Percentiles rank a stretch among this genome's conserved stretches.
These are phyloP conservation scores for Citrus inodora DNA, from an alignment of 345 rosid species.

Conservation along the genomic window DNA sequence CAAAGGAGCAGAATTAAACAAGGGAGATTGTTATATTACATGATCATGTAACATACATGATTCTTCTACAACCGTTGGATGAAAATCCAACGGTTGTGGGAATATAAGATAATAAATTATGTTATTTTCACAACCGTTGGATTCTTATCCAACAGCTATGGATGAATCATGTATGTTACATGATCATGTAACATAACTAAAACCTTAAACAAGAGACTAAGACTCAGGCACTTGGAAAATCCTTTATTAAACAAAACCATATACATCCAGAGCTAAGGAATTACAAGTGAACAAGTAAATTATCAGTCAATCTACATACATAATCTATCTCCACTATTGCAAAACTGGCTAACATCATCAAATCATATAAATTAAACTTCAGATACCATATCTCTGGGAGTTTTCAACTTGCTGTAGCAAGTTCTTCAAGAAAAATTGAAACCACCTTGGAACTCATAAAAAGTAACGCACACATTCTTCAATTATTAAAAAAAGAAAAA, in stretches of 20 bases:
- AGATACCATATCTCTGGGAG: neutral
- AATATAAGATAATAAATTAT: too few relatives aligned
- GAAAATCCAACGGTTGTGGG: too few relatives aligned
- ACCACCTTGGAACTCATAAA: neutral
- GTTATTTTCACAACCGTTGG: too few relatives aligned
- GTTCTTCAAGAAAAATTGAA: neutral
- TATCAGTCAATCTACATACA: neutral
- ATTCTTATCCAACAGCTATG: too few relatives aligned
- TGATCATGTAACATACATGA: too few relatives aligned
- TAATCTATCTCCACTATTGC: neutral
- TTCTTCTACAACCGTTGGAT: too few relatives aligned
- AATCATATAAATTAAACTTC: neutral
- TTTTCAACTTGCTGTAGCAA: neutral
- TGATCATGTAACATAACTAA: too few relatives aligned
- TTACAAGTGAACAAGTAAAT: neutral
- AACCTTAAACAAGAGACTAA: neutral
- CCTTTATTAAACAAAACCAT: neutral
- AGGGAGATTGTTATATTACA: neutral
- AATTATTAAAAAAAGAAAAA: neutral
- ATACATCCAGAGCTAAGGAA: neutral
- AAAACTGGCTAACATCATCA: neutral
- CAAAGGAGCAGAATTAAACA: neutral
- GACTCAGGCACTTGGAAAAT: neutral
- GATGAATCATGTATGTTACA: too few relatives aligned
- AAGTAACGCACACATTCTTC: neutral